Conservation (phyloP, 768 basidiomycete species). For the Tephrocybe rancida region DNA sequence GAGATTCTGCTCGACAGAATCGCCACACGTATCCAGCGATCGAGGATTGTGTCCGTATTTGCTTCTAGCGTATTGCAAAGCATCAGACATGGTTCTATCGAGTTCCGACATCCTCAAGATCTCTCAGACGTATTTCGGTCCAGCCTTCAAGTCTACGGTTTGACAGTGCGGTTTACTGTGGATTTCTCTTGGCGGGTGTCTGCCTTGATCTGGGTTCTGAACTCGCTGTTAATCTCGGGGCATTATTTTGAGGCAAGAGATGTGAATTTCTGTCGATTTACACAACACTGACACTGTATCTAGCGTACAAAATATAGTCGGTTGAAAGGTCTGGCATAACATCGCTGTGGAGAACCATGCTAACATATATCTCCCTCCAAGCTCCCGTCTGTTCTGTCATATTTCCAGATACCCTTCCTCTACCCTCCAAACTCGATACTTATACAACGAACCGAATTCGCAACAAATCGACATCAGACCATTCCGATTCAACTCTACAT, state of each 20-base stretch:
- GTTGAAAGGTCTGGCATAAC: slow-evolving; percentile 8
- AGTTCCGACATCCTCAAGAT: slow-evolving; percentile 44
- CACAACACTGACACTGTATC: background rate
- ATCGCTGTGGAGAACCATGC: too few species aligned
- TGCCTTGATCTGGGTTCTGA: slow-evolving; percentile 37
- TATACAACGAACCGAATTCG: background rate
- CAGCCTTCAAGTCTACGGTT: slow-evolving; percentile 36
- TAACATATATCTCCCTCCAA: too few species aligned
- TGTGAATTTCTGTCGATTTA: background rate
- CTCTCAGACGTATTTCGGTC: slow-evolving; percentile 38
- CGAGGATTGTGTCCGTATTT: slow-evolving; percentile 30
- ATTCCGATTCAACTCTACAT: background rate
- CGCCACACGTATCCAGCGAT: slow-evolving; percentile 3
- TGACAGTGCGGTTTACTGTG: slow-evolving; percentile 33
- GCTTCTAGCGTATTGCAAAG: slow-evolving; percentile 36
- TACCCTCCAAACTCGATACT: background rate
- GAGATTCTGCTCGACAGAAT: slow-evolving; percentile 27
- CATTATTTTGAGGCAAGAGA: slow-evolving; percentile 6
- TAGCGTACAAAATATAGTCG: background rate
- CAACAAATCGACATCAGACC: background rate
- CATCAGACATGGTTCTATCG: slow-evolving; percentile 40
- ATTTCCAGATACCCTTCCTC: background rate
- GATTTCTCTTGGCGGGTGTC: slow-evolving; percentile 34
- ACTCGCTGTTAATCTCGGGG: slow-evolving; percentile 19
- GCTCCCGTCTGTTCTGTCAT: background rate